phyloP scores from a whole-genome alignment of 176 grass and related monocot genomes.

The Bromus sterilis region DNA sequence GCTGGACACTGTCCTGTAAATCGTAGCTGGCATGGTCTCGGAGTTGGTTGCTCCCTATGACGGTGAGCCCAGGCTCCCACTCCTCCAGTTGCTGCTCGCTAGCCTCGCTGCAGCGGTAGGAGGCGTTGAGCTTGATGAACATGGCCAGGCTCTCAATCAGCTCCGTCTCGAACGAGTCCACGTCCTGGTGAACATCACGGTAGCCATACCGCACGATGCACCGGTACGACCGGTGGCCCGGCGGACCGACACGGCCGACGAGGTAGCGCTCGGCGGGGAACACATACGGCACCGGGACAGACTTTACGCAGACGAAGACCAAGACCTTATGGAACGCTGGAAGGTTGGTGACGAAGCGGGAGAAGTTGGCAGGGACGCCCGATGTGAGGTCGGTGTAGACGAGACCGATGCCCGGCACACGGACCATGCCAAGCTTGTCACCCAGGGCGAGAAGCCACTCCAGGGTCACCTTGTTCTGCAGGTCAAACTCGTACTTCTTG shows the following conservation, averaged over 20 bases:
- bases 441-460: constrained; percentile 95
- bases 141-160: constrained; percentile 68
- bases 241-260: constrained; percentile 79
- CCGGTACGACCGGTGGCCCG: constrained; percentile 74
- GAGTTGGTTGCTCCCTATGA: constrained; percentile 45
- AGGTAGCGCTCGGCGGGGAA: constrained; percentile 85
- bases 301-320: constrained; percentile 94
- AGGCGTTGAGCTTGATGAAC: constrained; percentile 62
- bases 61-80: constrained; percentile 39
- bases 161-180: constrained; percentile 83
- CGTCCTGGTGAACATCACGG: constrained; percentile 93
- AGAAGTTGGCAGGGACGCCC: constrained; percentile 92
- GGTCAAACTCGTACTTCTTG: constrained; percentile 93
- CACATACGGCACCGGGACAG: constrained; percentile 76
- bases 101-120: constrained; percentile 25
- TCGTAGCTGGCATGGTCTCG: constrained; percentile 22
- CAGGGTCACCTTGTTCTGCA: constrained; percentile 91
- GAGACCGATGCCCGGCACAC: constrained; percentile 89
- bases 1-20: constrained; percentile 33
- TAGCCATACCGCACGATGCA: constrained; percentile 97
- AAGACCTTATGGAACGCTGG: constrained; percentile 85
- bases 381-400: constrained; percentile 93
- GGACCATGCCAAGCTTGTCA: constrained; percentile 87
- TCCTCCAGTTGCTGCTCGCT: constrained; percentile 28
- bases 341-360: constrained; percentile 93